Conservation (phyloP, 1,284 basidiomycete genomes). For the Termitomyces sp. region DNA sequence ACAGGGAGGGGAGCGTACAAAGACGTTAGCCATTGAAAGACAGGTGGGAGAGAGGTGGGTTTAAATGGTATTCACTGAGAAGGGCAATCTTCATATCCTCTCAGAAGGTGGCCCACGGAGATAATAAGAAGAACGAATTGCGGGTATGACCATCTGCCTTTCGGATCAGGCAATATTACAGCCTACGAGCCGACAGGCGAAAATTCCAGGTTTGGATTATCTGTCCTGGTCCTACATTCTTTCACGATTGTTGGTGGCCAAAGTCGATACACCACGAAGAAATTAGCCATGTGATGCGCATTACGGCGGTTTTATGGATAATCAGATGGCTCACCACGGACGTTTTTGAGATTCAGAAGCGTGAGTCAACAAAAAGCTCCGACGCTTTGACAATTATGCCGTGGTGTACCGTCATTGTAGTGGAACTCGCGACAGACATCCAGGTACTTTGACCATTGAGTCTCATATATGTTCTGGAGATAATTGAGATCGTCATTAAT, state of each 20-base stretch:
- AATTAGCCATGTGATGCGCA: conserved; percentile 9
- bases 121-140: conserved; percentile 5
- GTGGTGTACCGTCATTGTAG: background rate
- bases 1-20: conserved; percentile 11
- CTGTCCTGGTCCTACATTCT: background rate
- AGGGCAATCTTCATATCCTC: conserved; percentile 1
- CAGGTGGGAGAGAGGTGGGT: background rate
- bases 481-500: background rate
- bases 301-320: background rate
- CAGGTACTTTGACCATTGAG: background rate
- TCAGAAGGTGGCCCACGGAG: conserved; percentile 4
- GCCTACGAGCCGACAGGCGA: background rate
- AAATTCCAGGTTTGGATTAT: background rate
- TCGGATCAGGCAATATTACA: conserved; percentile 11
- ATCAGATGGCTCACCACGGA: conserved; percentile 13
- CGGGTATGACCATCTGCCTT: conserved; percentile 9
- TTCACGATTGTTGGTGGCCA: background rate
- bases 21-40: conserved; percentile 22
- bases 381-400: conserved; percentile 2
- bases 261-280: background rate
- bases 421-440: background rate
- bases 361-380: conserved; percentile 7
- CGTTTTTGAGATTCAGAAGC: conserved; percentile 11
- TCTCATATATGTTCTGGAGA: background rate
- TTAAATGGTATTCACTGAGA: background rate